phyloP scores from a whole-genome alignment of 2,329 filamentous ascomycete genomes.

The Achaetomium macrosporum region DNA sequence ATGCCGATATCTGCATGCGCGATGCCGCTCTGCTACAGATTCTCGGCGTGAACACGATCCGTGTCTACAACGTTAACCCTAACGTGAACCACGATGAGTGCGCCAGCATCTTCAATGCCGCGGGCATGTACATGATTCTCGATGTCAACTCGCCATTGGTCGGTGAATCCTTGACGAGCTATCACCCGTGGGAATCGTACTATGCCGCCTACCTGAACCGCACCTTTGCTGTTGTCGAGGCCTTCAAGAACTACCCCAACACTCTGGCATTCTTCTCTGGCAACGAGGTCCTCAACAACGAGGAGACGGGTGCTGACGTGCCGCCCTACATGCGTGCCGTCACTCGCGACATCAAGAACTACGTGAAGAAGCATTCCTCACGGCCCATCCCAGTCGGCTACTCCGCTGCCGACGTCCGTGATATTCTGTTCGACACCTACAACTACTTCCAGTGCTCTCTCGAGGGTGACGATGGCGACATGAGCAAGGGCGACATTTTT shows the following conservation, averaged over 20 bases:
- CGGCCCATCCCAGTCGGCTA: constrained; percentile 72
- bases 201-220: constrained; percentile 56
- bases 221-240: constrained; percentile 61
- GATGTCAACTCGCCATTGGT: constrained; percentile 61
- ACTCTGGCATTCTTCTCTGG: constrained; percentile 70
- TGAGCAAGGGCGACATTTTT: constrained; percentile 66
- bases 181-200: constrained; percentile 54
- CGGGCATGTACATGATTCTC: constrained; percentile 63
- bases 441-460: constrained; percentile 67
- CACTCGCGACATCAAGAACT: constrained; percentile 74
- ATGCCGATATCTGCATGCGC: constrained; percentile 52
- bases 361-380: constrained; percentile 64
- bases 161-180: constrained; percentile 52
- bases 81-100: constrained; percentile 61
- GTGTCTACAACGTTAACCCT: constrained; percentile 64
- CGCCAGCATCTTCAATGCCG: constrained; percentile 62
- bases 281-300: constrained; percentile 71
- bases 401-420: constrained; percentile 72
- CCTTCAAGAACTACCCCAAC: constrained; percentile 62
- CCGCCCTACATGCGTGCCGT: constrained; percentile 70
- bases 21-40: constrained; percentile 62
- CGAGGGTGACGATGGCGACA: constrained; percentile 47
- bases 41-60: constrained; percentile 60
- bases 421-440: constrained; percentile 67
- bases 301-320: constrained; percentile 51